Conservation (phyloP, 805 yeast species). For the Alloascoidea africana region DNA sequence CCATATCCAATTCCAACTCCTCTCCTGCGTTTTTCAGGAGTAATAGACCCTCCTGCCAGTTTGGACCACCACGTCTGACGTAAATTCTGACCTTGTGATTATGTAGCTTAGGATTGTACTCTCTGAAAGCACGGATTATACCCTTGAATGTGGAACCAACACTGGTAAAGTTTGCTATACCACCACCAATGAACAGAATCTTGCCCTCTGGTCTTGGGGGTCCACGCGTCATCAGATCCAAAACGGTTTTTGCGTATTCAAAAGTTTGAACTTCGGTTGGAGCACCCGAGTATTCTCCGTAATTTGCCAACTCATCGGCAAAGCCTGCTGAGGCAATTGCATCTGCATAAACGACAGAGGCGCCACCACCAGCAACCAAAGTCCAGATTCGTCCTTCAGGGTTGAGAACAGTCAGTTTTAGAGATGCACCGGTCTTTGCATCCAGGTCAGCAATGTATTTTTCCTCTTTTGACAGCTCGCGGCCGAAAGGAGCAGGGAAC, state of each 20-base stretch:
- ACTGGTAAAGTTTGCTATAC: conserved; percentile 31
- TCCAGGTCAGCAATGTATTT: conserved; percentile 31
- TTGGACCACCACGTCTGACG: conserved; percentile 32
- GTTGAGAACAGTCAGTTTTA: conserved; percentile 27
- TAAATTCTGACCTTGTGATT: conserved; percentile 24
- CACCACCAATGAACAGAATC: conserved; percentile 29
- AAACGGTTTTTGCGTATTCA: conserved; percentile 30
- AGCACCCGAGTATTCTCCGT: conserved; percentile 33
- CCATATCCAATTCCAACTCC: conserved; percentile 29
- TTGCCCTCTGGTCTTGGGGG: conserved; percentile 23
- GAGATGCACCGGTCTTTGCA: conserved; percentile 31
- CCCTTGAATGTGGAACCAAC: conserved; percentile 33
- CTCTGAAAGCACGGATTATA: conserved; percentile 31
- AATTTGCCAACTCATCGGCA: conserved; percentile 28
- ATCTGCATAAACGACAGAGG: conserved; percentile 30
- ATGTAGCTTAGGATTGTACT: conserved; percentile 20
- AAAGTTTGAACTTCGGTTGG: conserved; percentile 30
- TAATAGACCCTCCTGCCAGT: conserved; percentile 33
- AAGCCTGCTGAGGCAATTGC: conserved; percentile 31
- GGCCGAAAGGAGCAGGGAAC: conserved; percentile 33
- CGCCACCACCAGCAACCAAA: conserved; percentile 32
- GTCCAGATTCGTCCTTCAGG: conserved; percentile 30
- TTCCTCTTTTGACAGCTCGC: conserved; percentile 27
- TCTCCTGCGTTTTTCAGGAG: conserved; percentile 27
- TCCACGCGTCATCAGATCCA: conserved; percentile 28